Percentiles rank a stretch among this genome's conserved stretches.
phyloP scores from a whole-genome alignment of 257 asterid species.

The Rubia yunnanensis region DNA sequence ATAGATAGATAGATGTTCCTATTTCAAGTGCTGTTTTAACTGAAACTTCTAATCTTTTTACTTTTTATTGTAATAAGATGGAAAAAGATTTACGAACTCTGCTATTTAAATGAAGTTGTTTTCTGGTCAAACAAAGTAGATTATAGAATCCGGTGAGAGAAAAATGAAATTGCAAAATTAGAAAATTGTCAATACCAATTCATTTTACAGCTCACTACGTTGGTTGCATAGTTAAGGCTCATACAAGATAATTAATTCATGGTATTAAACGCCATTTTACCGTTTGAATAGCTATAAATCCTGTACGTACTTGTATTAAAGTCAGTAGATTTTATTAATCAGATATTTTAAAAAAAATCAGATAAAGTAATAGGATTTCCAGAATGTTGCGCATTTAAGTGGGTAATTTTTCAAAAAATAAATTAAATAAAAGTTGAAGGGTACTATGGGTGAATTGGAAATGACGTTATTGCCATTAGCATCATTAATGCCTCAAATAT shows the following conservation, averaged over 20 bases:
- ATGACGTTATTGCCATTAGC: too few species aligned
- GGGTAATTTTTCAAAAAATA: too few species aligned
- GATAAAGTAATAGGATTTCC: too few species aligned
- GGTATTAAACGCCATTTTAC: not conserved
- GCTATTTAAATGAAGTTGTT: not conserved
- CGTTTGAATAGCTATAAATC: not conserved
- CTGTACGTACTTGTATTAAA: not conserved
- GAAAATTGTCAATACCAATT: not conserved
- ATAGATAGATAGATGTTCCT: constrained; percentile 10
- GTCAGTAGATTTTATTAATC: not conserved
- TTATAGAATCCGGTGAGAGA: not conserved
- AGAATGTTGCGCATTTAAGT: too few species aligned
- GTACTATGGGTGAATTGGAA: too few species aligned
- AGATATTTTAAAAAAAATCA: too few species aligned
- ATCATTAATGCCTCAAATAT: too few species aligned
- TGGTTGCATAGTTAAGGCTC: not conserved
- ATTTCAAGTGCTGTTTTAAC: not conserved
- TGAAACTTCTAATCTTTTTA: too few species aligned
- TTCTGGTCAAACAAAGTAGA: not conserved
- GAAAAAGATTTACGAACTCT: not conserved
- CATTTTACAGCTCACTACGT: not conserved
- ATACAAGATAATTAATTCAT: not conserved
- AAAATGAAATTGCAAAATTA: not conserved
- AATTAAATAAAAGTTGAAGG: too few species aligned
- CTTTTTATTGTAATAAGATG: not conserved